Percentiles rank a stretch among this genome's conserved stretches.
phyloP scores from a whole-genome alignment of 2,329 filamentous ascomycete genomes.

The Botrytis medusae region DNA sequence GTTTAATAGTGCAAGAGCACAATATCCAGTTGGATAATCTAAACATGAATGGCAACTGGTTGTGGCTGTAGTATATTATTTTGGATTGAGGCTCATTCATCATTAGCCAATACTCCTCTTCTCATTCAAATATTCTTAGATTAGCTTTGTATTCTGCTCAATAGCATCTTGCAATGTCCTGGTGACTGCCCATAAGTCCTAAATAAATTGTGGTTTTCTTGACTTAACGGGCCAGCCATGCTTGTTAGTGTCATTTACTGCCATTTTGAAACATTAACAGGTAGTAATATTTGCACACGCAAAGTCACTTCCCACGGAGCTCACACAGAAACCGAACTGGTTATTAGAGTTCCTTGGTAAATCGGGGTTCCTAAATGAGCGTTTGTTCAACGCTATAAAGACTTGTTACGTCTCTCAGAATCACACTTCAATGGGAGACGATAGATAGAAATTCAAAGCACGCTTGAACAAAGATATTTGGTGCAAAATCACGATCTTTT shows the following conservation, averaged over 20 bases:
- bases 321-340: neutral
- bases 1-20: neutral
- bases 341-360: neutral
- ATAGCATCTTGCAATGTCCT: neutral
- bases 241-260: neutral
- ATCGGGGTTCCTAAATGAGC: neutral
- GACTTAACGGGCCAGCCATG: too few species aligned
- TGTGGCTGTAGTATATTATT: neutral
- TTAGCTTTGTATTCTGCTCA: neutral
- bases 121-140: accelerated
- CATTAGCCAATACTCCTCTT: neutral
- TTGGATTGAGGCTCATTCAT: neutral
- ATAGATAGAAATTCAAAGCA: neutral
- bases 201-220: too few species aligned
- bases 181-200: too few species aligned
- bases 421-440: neutral
- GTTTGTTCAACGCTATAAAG: neutral
- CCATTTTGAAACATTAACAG: neutral
- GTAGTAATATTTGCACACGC: neutral
- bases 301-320: neutral
- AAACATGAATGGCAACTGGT: neutral
- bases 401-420: neutral
- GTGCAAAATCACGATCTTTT: too few species aligned
- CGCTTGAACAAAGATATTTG: neutral
- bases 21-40: accelerated